Percentiles rank a stretch among this genome's conserved stretches.
Conservation (phyloP, 2,329 filamentous ascomycete genomes). For the Curvularia spicifera region DNA sequence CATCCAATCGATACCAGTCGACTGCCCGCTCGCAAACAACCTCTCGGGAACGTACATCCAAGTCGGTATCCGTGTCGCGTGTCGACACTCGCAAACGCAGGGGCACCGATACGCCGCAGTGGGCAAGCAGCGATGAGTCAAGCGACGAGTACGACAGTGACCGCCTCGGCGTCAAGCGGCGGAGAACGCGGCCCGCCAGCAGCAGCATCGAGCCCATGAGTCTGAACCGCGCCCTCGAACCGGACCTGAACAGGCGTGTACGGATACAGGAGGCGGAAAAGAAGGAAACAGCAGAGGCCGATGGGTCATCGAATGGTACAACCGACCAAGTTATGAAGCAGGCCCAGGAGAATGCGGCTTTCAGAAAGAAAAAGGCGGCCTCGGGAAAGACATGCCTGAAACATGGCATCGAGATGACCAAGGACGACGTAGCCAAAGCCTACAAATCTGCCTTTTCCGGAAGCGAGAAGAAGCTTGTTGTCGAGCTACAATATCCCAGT, state of each 20-base stretch:
- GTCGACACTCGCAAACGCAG: conserved; percentile 43
- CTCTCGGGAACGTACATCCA: conserved; percentile 28
- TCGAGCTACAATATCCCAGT: conserved; percentile 86
- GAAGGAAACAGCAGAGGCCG: conserved; percentile 10
- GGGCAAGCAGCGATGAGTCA: conserved; percentile 42
- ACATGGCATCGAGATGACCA: conserved; percentile 52
- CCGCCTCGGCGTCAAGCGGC: conserved; percentile 32
- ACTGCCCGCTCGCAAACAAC: conserved; percentile 24
- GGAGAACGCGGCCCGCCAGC: conserved; percentile 46
- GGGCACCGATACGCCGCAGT: conserved; percentile 44
- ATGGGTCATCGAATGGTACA: conserved; percentile 10
- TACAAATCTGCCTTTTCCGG: conserved; percentile 61
- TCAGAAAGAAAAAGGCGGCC: conserved; percentile 20
- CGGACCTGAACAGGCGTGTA: conserved; percentile 44
- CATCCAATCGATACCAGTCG: conserved; percentile 38
- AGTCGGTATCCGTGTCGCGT: conserved; percentile 38
- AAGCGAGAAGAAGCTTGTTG: conserved; percentile 53
- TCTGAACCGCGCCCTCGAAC: conserved; percentile 47
- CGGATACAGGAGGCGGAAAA: conserved; percentile 31
- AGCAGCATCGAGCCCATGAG: conserved; percentile 45
- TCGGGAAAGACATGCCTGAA: conserved; percentile 37
- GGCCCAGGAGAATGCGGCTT: conserved; percentile 15
- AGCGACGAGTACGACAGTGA: conserved; percentile 41
- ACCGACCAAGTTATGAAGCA: conserved; percentile 13
- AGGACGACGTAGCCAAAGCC: conserved; percentile 51